A percentile compares a stretch with the other conserved stretches of the same genome.
These are phyloP conservation scores for Starmerella vaccinii DNA, from an alignment of 805 yeast species.

Conservation along the genomic window DNA sequence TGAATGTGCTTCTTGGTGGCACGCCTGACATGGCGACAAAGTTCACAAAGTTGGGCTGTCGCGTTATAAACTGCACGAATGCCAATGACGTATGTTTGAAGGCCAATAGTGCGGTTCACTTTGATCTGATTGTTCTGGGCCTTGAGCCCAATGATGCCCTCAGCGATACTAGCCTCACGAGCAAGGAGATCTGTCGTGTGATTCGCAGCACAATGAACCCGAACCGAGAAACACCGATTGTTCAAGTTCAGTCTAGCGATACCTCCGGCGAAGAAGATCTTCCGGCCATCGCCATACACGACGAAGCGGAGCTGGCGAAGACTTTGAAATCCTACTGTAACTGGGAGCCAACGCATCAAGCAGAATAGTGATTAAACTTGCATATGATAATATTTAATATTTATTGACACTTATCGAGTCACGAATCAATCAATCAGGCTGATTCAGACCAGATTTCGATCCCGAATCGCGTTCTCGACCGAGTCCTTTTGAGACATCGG, in stretches of 20 bases:
- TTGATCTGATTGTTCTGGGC: constrained; percentile 70
- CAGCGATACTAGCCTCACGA: constrained; percentile 11
- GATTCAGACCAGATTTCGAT: constrained; percentile 14
- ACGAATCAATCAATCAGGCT: no score
- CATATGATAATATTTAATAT: neutral
- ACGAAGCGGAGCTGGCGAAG: constrained; percentile 30
- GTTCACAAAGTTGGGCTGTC: constrained; percentile 62
- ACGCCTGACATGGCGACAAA: constrained; percentile 55
- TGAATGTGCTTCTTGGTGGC: constrained; percentile 65
- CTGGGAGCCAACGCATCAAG: constrained; percentile 24
- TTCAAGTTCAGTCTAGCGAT: constrained; percentile 48
- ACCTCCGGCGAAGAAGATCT: constrained; percentile 35
- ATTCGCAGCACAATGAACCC: constrained; percentile 67
- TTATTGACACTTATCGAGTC: neutral
- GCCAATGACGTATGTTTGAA: constrained; percentile 52
- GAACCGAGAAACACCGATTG: constrained; percentile 67
- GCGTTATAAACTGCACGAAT: constrained; percentile 61
- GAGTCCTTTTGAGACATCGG: neutral
- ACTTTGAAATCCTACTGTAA: constrained; percentile 29
- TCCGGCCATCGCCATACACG: constrained; percentile 34
- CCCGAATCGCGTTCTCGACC: constrained; percentile 8
- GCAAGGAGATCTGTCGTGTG: constrained; percentile 28
- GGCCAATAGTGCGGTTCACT: constrained; percentile 62
- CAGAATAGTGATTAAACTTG: neutral
- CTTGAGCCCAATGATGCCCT: neutral